Evolutionary conservation across 2,329 filamentous ascomycete genomes (phyloP), one percentile per base, ranked within the genome.

Genomic region (Xylariaceae sp.): DNA sequence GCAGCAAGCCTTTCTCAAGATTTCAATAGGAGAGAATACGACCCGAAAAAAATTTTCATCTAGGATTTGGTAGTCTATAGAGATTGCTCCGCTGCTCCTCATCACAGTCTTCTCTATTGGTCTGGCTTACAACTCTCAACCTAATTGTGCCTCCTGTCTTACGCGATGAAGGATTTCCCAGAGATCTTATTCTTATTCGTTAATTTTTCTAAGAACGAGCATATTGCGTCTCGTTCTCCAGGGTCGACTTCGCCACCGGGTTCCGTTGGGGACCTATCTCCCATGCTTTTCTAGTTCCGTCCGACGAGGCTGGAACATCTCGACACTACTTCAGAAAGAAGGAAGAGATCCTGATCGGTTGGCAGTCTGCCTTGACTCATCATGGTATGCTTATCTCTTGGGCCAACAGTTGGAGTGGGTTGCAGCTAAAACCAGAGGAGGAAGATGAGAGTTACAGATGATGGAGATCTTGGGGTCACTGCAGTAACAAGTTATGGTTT

Each of bases 371-470:
- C 39, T 33, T 36, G 45, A 44, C 45, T 33, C 43, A 50, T 50
- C 45, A n/a, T n/a, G 40, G 39, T 40, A 44, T 27, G 51, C 45
- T 33, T 32, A 45, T 39, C 45, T 37, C 32, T 50, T 50, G 45
- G 51, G 40, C 45, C 44, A 44, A 32, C 20, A 32, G 39, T 15
- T 33, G 53, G 29, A 21, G 41, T 26, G 46, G 54, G 54, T 54
- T 50, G 30, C 45, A 57, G n/a, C 37, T 37, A 44, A 11, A 39
- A 21, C 27, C 20, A 44, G 36, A 49, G 33, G 24, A 46, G 46
- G 35, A 46, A 54, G 43, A 55, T 53, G 47, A 54, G 57, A 61
- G 57, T 47, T 47, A 55, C 59, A 62, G 62, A 58, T 57, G 61
- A 53, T 59, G 61, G 57, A 57, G 45, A 46, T 50, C 46, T 52